A percentile compares a stretch with the other conserved stretches of the same genome.
Evolutionary conservation across 129 eudicot species (phyloP).

Genomic region (sunflower (Helianthus annuus)): DNA sequence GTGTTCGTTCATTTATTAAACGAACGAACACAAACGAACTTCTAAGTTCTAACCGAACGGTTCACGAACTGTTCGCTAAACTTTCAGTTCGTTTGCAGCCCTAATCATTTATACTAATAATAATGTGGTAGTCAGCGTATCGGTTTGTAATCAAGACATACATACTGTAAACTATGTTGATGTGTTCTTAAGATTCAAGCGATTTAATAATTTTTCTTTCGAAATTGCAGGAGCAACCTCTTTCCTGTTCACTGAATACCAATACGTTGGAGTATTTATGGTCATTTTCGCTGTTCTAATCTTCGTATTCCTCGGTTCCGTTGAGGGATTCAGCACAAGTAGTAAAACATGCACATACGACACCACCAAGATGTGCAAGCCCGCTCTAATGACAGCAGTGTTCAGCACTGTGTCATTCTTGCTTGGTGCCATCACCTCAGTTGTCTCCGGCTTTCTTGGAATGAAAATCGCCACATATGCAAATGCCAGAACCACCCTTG

Average conservation of each 20-base stretch:
- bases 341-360: slow-evolving; percentile 65
- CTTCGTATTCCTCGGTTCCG: slow-evolving; percentile 87
- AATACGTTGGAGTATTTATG: slow-evolving; percentile 91
- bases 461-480: slow-evolving; percentile 96
- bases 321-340: slow-evolving; percentile 84
- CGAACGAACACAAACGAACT: too few species aligned
- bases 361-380: slow-evolving; percentile 72
- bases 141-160: not conserved
- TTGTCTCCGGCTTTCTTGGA: slow-evolving; percentile 85
- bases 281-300: slow-evolving; percentile 77
- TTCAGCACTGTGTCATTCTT: slow-evolving; percentile 85
- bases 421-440: slow-evolving; percentile 87
- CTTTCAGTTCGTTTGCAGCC: too few species aligned
- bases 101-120: not conserved
- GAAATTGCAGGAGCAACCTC: slow-evolving; percentile 76
- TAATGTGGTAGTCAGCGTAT: not conserved
- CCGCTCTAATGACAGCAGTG: slow-evolving; percentile 80
- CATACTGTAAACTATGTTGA: not conserved
- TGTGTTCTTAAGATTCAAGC: not conserved
- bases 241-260: slow-evolving; percentile 75
- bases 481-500: slow-evolving; percentile 88
- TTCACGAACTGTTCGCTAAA: too few species aligned
- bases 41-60: too few species aligned
- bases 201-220: not conserved
- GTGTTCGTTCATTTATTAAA: too few species aligned